Conservation (phyloP, 2,329 filamentous ascomycete genomes). For the Tolypocladium capitatum region DNA sequence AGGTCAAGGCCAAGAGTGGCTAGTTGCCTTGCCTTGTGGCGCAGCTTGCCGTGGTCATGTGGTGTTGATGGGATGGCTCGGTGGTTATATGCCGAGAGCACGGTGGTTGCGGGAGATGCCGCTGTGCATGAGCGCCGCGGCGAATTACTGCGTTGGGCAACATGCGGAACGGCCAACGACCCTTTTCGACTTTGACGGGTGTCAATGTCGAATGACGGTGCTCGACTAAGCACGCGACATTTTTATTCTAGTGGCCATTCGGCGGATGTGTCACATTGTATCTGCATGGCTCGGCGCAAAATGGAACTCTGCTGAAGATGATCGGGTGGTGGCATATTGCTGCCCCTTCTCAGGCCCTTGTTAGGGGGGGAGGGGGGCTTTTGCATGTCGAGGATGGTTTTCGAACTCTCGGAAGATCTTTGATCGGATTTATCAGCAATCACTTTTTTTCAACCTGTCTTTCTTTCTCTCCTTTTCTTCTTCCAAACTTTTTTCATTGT, state of each 20-base stretch:
- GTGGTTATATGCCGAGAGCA: neutral
- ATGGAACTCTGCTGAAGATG: neutral
- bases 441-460: neutral
- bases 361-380: conserved; percentile 4
- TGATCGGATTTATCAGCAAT: neutral
- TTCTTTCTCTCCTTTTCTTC: neutral
- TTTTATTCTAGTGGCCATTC: neutral
- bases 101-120: neutral
- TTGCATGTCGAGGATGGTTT: neutral
- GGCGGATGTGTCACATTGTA: neutral
- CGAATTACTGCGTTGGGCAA: neutral
- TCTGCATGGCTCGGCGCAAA: conserved; percentile 3
- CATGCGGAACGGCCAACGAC: neutral
- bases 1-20: conserved; percentile 22
- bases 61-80: neutral
- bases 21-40: conserved; percentile 5
- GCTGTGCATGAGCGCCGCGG: neutral
- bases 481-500: neutral
- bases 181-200: neutral
- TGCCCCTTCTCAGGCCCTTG: neutral
- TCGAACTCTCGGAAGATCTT: neutral
- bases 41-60: neutral
- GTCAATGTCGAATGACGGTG: neutral
- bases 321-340: neutral
- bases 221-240: neutral